Conservation (phyloP, 441 rosid genomes). For the Omphalea diandra region DNA sequence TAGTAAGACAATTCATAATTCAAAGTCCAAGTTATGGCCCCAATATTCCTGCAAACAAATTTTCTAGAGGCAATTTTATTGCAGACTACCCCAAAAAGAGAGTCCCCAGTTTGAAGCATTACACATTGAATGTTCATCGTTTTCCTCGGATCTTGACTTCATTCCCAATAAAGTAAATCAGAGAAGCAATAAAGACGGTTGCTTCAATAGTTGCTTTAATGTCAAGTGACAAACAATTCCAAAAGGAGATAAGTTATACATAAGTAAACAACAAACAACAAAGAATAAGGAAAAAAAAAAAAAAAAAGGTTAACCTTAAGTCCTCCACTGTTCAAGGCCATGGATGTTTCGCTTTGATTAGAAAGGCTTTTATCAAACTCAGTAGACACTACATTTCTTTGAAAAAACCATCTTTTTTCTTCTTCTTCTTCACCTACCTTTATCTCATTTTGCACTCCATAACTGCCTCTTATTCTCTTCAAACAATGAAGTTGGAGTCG, state of each 20-base stretch:
- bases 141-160: not conserved
- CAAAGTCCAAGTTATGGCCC: not conserved
- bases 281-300: too few relatives aligned
- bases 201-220: not conserved
- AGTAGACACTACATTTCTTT: conserved; percentile 64
- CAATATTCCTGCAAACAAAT: not conserved
- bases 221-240: too few relatives aligned
- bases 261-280: not conserved
- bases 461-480: conserved; percentile 51
- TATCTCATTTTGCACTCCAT: conserved; percentile 48
- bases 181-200: not conserved
- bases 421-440: conserved; percentile 43
- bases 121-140: not conserved
- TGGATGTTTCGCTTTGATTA: conserved; percentile 85
- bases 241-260: not conserved
- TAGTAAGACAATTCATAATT: not conserved
- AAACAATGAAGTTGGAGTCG: conserved; percentile 83
- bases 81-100: not conserved
- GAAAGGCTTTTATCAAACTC: conserved; percentile 55
- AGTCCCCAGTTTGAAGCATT: not conserved
- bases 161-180: not conserved
- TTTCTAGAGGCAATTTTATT: not conserved
- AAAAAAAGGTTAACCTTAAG: too few relatives aligned
- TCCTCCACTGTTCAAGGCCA: conserved; percentile 95
- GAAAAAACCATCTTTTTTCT: conserved; percentile 39